Conservation (phyloP, 306 rosid species). For the Chamaecrista fasciculata region DNA sequence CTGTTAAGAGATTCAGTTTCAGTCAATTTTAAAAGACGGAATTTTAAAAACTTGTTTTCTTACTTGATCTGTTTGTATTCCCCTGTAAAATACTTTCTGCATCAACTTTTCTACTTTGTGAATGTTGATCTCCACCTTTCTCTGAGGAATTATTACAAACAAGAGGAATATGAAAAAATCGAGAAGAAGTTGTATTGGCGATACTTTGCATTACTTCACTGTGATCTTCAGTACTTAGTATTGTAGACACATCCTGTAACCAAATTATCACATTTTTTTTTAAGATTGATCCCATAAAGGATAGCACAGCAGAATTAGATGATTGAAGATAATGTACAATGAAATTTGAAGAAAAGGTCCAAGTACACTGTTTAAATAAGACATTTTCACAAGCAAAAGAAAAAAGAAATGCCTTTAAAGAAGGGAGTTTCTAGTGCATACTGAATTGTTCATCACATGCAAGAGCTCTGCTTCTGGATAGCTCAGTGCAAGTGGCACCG, state of each 20-base stretch:
- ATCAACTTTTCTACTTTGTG: slow-evolving; percentile 41
- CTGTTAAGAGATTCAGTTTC: background rate
- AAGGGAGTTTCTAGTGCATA: slow-evolving; percentile 34
- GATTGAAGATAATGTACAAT: slow-evolving; percentile 10
- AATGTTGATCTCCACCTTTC: slow-evolving; percentile 37
- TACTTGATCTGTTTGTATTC: slow-evolving; percentile 47
- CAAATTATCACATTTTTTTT: slow-evolving; percentile 30
- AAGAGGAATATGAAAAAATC: slow-evolving; percentile 63
- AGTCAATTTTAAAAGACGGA: slow-evolving; percentile 19
- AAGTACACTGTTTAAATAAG: slow-evolving; percentile 13
- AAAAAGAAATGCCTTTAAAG: slow-evolving; percentile 7
- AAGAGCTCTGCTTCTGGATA: slow-evolving; percentile 89
- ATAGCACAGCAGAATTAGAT: slow-evolving; percentile 2
- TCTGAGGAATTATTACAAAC: slow-evolving; percentile 51
- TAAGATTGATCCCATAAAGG: slow-evolving; percentile 23
- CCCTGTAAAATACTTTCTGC: slow-evolving; percentile 38
- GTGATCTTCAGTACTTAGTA: slow-evolving; percentile 86
- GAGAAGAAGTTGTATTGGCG: slow-evolving; percentile 70
- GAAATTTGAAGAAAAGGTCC: slow-evolving; percentile 1
- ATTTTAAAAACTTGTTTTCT: slow-evolving; percentile 29
- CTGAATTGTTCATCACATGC: slow-evolving; percentile 78
- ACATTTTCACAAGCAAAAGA: slow-evolving; percentile 3
- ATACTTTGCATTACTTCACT: slow-evolving; percentile 66
- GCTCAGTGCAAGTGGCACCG: slow-evolving; percentile 92
- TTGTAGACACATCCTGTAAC: slow-evolving; percentile 70